These are phyloP conservation scores for Phytophthora podocarpi DNA, from an alignment of 352 stramenopile species.

Conservation along the genomic window DNA sequence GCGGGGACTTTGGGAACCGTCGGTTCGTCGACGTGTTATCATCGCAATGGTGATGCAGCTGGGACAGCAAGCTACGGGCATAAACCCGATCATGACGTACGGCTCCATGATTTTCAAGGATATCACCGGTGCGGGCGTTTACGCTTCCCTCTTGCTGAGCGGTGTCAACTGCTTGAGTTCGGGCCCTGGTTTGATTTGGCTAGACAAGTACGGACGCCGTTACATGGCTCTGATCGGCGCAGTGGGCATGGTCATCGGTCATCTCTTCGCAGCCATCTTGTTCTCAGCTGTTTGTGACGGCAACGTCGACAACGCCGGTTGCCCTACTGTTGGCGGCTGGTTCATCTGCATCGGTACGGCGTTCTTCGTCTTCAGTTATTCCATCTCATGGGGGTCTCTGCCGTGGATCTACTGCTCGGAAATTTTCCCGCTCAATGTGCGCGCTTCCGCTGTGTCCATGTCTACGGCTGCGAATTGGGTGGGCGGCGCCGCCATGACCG, in stretches of 20 bases:
- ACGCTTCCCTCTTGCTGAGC: conserved; percentile 33
- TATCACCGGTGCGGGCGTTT: conserved; percentile 34
- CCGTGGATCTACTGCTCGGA: conserved; percentile 66
- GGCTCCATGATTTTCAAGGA: conserved; percentile 41
- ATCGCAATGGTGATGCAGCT: conserved; percentile 41
- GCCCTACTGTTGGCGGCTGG: conserved; percentile 39
- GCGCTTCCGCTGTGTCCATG: conserved; percentile 50
- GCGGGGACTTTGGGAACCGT: conserved; percentile 35
- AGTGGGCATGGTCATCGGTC: conserved; percentile 47
- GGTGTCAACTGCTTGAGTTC: conserved; percentile 40
- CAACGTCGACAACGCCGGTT: conserved; percentile 33
- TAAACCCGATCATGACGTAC: conserved; percentile 47
- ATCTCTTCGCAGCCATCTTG: conserved; percentile 43
- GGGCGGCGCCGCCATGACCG: conserved; percentile 45
- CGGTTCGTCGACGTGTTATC: conserved; percentile 29
- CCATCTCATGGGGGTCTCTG: conserved; percentile 34
- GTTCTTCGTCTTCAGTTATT: conserved; percentile 48
- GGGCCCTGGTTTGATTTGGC: conserved; percentile 35
- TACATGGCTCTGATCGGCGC: conserved; percentile 41
- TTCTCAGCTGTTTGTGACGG: conserved; percentile 36
- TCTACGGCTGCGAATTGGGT: conserved; percentile 50
- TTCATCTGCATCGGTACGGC: conserved; percentile 43
- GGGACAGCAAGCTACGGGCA: conserved; percentile 40
- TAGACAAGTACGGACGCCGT: conserved; percentile 43
- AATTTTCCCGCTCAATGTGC: conserved; percentile 61